Base-by-base conservation (phyloP, 2,329 filamentous ascomycete genomes). In the Ceratocystis diversiconidia region DNA sequence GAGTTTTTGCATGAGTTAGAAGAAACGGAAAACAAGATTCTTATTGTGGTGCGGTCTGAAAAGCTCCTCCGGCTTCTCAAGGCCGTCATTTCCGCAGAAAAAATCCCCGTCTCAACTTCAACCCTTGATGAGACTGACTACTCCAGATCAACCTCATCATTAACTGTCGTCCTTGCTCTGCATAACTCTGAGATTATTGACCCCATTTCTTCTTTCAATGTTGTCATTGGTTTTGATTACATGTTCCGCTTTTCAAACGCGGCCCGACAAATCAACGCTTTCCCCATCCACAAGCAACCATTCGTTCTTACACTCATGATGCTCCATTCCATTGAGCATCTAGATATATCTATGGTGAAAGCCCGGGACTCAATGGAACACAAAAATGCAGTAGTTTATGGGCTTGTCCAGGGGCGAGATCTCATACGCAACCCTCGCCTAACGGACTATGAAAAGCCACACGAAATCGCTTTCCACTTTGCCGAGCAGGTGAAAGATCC, bases 171-270 rank as follows among this genome's bases (percentile, higher is more conserved):
- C 17, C 71, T 83, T 10, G 76, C 75, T 2, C 72, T 78, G 8
- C 75, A 79, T 0, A 72, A 71, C 1, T 75, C 78, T 43, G 72
- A 72, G 15, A 66, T 74, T n/a, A 70, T 74, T 3, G 70, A 73
- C 1, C 72, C 79, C 30, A 72, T 74, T 3, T 73, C 72, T 32
- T 73, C 75, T 28, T 77, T 79, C 50, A 80, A 84, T 65, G 74
- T 79, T 12, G 75, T 84, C 60, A 76, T 85, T 66, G 79, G 77
- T 19, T 85, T 80, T 66, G 82, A 85, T 67, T 76, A 80, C 69
- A 76, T 75, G 1, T 82, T 81, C 57, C 73, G 74, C 30, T 72
- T 72, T 12, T 80, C 75, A 2, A 65, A 71, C 68, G 52, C 73
- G 65, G 67, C 71, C 62, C 61, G 73, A 68, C 59, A 67, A 57